These are phyloP conservation scores for Pleurozium schreberi DNA, from an alignment of 225 moss, liverwort and hornwort genomes.

Conservation along the genomic window DNA sequence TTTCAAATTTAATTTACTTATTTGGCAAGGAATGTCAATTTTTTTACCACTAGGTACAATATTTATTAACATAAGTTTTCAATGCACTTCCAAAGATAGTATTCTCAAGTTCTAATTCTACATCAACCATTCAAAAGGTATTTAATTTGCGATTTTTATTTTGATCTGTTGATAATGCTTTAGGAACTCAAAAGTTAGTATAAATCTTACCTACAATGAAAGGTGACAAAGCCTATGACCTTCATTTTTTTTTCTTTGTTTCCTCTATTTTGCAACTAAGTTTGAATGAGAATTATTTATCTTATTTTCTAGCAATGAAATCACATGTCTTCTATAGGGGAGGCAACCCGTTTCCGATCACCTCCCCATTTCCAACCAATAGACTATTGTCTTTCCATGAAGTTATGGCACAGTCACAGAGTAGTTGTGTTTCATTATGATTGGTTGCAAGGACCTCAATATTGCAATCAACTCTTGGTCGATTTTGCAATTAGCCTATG, in stretches of 20 bases:
- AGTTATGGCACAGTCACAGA: no score
- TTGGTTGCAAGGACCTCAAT: no score
- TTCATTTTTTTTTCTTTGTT: neutral
- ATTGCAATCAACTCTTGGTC: no score
- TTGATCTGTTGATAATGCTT: neutral
- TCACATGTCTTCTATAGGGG: neutral
- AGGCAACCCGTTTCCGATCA: no score
- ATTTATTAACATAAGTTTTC: neutral
- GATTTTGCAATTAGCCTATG: no score
- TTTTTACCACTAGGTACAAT: fast-evolving
- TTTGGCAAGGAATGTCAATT: neutral
- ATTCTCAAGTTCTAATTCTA: neutral
- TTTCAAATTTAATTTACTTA: neutral
- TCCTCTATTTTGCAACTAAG: neutral
- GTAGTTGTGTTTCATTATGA: no score
- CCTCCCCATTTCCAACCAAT: no score
- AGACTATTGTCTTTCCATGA: no score
- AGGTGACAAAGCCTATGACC: fast-evolving
- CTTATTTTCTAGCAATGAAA: neutral
- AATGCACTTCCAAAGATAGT: neutral
- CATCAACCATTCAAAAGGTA: neutral
- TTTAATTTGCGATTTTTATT: neutral
- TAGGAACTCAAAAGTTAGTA: neutral
- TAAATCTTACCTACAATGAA: fast-evolving
- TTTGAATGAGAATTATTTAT: neutral